phyloP scores from a whole-genome alignment of 2,329 filamentous ascomycete genomes.

The Colletotrichum karsti region DNA sequence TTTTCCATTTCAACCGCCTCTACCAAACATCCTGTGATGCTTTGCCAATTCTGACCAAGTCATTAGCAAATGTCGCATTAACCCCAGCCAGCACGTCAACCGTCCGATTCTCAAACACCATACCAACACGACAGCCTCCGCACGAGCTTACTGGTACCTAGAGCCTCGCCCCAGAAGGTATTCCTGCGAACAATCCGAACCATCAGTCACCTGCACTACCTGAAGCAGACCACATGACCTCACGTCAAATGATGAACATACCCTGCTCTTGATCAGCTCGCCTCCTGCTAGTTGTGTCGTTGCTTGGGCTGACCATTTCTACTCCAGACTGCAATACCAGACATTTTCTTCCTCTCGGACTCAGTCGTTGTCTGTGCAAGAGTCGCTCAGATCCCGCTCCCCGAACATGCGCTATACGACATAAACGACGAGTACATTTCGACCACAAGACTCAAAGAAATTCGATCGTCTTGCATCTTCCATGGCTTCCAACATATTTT shows the following conservation, averaged over 20 bases:
- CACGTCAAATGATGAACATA: not conserved
- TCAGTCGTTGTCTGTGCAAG: not conserved
- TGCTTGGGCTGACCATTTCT: not conserved
- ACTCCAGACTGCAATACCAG: not conserved
- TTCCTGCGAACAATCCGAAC: not conserved
- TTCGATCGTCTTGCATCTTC: not conserved
- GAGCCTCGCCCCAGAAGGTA: not conserved
- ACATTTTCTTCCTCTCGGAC: not conserved
- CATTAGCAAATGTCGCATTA: not conserved
- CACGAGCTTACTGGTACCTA: not conserved
- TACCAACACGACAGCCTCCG: not conserved
- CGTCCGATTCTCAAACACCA: not conserved
- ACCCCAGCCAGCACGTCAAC: not conserved
- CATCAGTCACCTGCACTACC: constrained; percentile 12
- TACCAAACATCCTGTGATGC: not conserved
- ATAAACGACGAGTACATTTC: constrained; percentile 4
- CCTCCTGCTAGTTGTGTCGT: not conserved
- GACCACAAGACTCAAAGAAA: not conserved
- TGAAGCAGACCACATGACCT: constrained; percentile 1
- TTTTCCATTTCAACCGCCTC: not conserved
- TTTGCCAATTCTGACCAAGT: not conserved
- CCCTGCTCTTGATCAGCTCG: not conserved
- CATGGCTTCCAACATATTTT: constrained; percentile 60
- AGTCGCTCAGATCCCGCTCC: not conserved
- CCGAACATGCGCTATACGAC: constrained; percentile 2